Evolutionary conservation across 73 alveolate species (phyloP), one percentile per base, ranked within the genome.

Genomic region (Breviolum minutum): DNA sequence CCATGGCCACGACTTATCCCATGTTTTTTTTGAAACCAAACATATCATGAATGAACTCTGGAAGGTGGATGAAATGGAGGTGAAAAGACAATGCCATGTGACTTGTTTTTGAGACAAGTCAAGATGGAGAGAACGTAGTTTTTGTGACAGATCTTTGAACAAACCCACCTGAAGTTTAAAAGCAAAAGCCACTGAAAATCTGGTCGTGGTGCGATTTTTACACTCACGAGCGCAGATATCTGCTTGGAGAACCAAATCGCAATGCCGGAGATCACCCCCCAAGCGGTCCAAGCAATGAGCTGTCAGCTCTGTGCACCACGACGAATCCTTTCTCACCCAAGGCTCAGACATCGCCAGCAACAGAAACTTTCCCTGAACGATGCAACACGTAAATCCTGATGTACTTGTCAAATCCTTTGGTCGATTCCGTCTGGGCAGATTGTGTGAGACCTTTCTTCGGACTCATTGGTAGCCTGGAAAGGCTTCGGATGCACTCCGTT

Each of bases 371-470:
- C 94, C 77, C 27, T 85, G 94, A 8, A 6, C 62, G 10, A n/a
- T 20, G 5, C 19, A 6, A 8, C 77, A 17, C 19, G 60, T n/a
- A 84, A 8, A 27, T 84, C 93, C 93, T 60, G 6, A 70, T 73
- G 19, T 22, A 6, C 17, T 26, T 7, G 16, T 13, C 8, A 2
- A 89, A 77, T 89, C 87, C 19, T 89, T 90, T 89, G 86, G 63
- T 89, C 96, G 22, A 89, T 89, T n/a, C 76, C 96, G 19, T 89
- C 96, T 5, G 69, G 8, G 62, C 76, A 30, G 6, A 89, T 6
- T 2, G 17, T 60, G 30, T 8, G 60, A 22, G 22, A 8, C 5
- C 87, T n/a, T n/a, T 74, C 6, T 61, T 0, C 10, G 77, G 87
- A 29, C 8, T 26, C 27, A 69, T n/a, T 12, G 70, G 54, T 6